Evolutionary conservation across 2,329 filamentous ascomycete genomes (phyloP), one percentile per base, ranked within the genome.

Genomic region (Pestalotiopsis fici): DNA sequence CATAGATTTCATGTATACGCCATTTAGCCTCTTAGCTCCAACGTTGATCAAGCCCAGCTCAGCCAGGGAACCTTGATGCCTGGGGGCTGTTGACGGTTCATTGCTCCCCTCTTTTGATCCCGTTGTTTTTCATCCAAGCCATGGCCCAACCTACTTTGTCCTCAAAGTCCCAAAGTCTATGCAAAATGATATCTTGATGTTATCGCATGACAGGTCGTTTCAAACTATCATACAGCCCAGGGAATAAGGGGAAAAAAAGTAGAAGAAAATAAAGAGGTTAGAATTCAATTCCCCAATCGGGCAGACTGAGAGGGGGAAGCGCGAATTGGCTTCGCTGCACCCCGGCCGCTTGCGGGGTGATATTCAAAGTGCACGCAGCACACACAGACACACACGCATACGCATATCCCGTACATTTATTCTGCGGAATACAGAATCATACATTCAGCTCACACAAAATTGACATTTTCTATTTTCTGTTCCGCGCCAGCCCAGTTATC

Each of bases 101-200:
- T 59, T 15, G 18, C 23, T 13, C 23, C 18, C 23, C 55, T 7
- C 27, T 27, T 35, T 21, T 35, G 23, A 23, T 59, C 15, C 28
- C 31, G 31, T 61, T 61, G 23, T 35, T 12, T 43, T 18, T 27
- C 28, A 37, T 37, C 23, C 35, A 59, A 47, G 60, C 35, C 35
- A 63, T 63, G 37, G 21, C 60, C 43, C 60, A 63, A 59, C 57
- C 57, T 63, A 50, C 31, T 63, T n/a, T 27, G 21, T 47, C 23
- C n/a, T 28, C 35, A 31, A 63, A 63, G n/a, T 23, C 25, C 23
- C 23, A 27, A 27, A 18, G 23, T 35, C 55, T 35, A 59, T 59
- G 35, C 35, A 50, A 23, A 23, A 47, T n/a, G 15, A 23, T 12
- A 27, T 63, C 31, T 43, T 50, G 60, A 47, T 27, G 37, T 21